Percentiles rank a stretch among this genome's conserved stretches.
Conservation (phyloP, 176 grass and related monocot genomes). For the Saccharum officinarum region DNA sequence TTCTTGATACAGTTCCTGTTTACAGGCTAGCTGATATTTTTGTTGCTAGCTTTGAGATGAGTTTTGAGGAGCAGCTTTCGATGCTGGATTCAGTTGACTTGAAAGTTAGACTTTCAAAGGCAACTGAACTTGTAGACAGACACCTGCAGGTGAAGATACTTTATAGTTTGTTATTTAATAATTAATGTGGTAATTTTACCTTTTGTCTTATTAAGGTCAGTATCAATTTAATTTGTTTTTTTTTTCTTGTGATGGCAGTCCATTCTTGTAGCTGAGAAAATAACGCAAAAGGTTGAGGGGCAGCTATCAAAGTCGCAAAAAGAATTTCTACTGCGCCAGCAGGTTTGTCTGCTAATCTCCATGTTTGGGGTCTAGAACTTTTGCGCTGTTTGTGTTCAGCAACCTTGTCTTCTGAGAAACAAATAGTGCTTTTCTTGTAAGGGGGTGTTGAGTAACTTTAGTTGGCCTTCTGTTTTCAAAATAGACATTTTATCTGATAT, state of each 20-base stretch:
- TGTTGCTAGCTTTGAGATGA: conserved; percentile 99
- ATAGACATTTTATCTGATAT: conserved; percentile 18
- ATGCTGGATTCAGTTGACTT: conserved; percentile 98
- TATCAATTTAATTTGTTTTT: not conserved
- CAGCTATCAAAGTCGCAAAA: conserved; percentile 96
- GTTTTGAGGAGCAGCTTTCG: conserved; percentile 96
- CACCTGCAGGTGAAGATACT: conserved; percentile 79
- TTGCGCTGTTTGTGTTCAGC: not conserved
- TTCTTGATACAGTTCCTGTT: conserved; percentile 95
- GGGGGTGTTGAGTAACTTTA: not conserved
- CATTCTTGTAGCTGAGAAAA: conserved; percentile 98
- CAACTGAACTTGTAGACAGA: conserved; percentile 89
- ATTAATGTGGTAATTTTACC: not conserved
- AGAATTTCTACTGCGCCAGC: conserved; percentile 93
- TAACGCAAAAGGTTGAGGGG: conserved; percentile 99
- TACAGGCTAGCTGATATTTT: conserved; percentile 98
- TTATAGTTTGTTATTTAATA: conserved; percentile 25
- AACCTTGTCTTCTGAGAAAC: not conserved
- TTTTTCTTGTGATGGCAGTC: conserved; percentile 57
- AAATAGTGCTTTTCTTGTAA: not conserved
- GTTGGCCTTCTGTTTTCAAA: not conserved
- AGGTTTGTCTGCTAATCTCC: conserved; percentile 50
- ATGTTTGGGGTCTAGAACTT: not conserved
- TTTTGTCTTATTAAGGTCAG: conserved; percentile 12
- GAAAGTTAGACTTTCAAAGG: conserved; percentile 94